Percentiles rank a stretch among this genome's conserved stretches.
These are phyloP conservation scores for Schwanniomyces etchellsii DNA, from an alignment of 1,139 yeast species.

Conservation along the genomic window DNA sequence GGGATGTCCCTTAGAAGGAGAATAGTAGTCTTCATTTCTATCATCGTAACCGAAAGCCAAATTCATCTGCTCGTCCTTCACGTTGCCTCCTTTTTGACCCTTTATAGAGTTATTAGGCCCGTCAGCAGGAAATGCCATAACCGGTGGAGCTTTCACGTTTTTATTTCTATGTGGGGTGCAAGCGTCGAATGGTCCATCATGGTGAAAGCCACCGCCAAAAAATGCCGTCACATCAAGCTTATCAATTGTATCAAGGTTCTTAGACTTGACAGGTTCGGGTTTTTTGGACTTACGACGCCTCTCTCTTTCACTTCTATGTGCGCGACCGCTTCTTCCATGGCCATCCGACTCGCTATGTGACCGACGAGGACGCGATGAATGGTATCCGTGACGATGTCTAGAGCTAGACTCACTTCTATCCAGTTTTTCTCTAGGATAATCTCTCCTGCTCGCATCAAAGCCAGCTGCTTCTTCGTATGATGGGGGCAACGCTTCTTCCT, in stretches of 20 bases:
- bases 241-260: slow-evolving; percentile 85
- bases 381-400: slow-evolving; percentile 8
- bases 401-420: slow-evolving; percentile 16
- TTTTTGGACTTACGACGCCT: slow-evolving; percentile 19
- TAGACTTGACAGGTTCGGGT: slow-evolving; percentile 41
- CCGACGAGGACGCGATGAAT: slow-evolving; percentile 14
- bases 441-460: slow-evolving; percentile 30
- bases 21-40: slow-evolving; percentile 32
- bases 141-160: slow-evolving; percentile 78
- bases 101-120: slow-evolving; percentile 88
- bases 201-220: slow-evolving; percentile 94
- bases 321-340: slow-evolving; percentile 6
- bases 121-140: slow-evolving; percentile 89
- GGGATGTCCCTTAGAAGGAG: slow-evolving; percentile 22
- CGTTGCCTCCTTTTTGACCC: slow-evolving; percentile 44
- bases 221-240: slow-evolving; percentile 92
- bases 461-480: slow-evolving; percentile 69
- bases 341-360: slow-evolving; percentile 11
- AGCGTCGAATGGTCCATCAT: slow-evolving; percentile 98
- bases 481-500: slow-evolving; percentile 38
- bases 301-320: slow-evolving; percentile 8
- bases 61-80: slow-evolving; percentile 52
- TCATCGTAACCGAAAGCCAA: slow-evolving; percentile 53
- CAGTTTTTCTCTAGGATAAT: slow-evolving; percentile 48
- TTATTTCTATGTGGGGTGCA: slow-evolving; percentile 95